Percentiles rank a stretch among this genome's conserved stretches.
Evolutionary conservation across 176 grass and related monocot species (phyloP).

Genomic region (Zea luxurians): DNA sequence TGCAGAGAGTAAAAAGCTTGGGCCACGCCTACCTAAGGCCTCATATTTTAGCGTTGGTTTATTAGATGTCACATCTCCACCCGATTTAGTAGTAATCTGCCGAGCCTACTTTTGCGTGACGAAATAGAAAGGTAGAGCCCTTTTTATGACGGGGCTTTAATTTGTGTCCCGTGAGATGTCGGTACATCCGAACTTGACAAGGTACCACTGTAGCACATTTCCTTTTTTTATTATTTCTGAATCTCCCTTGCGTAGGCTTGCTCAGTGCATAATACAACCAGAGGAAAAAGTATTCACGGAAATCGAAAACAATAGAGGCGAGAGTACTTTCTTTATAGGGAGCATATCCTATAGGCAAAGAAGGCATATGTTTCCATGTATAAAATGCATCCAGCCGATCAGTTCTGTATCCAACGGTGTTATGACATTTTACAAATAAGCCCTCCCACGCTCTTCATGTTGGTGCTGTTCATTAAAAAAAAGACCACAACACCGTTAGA

Average conservation of each 20-base stretch:
- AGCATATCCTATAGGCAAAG: too few relatives aligned
- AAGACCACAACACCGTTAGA: too few relatives aligned
- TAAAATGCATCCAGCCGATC: too few relatives aligned
- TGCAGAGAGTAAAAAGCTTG: slow-evolving; percentile 18
- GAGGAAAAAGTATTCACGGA: too few relatives aligned
- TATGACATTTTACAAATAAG: too few relatives aligned
- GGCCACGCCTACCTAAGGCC: not conserved
- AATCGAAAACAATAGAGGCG: not conserved
- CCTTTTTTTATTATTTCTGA: not conserved
- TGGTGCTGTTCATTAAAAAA: too few relatives aligned
- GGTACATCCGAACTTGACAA: slow-evolving; percentile 28
- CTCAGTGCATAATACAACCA: not conserved
- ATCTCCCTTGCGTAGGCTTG: not conserved
- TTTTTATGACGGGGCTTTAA: not conserved
- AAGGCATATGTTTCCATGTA: too few relatives aligned
- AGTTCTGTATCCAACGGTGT: too few relatives aligned
- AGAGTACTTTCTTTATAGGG: not conserved
- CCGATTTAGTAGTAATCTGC: slow-evolving; percentile 13
- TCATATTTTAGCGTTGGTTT: not conserved
- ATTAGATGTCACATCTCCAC: slow-evolving; percentile 20
- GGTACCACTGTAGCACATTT: not conserved
- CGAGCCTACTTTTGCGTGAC: not conserved
- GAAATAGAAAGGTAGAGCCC: slow-evolving; percentile 28
- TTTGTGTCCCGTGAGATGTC: not conserved
- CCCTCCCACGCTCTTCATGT: too few relatives aligned